Evolutionary conservation across 2,329 filamentous ascomycete species (phyloP).

Genomic region (Talaromyces sp.): DNA sequence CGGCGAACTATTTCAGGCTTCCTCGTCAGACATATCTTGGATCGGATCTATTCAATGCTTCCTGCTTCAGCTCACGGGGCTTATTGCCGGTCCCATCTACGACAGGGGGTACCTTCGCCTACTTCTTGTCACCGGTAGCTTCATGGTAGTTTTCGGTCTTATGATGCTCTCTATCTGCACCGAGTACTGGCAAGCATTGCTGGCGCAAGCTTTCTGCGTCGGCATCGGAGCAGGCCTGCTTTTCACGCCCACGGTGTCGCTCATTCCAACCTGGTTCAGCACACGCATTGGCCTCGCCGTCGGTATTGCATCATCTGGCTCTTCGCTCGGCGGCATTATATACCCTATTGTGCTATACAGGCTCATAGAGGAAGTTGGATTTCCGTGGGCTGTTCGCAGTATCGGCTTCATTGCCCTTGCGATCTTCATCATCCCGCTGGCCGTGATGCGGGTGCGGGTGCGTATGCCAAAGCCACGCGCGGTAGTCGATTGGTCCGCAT

Average conservation of each 20-base stretch:
- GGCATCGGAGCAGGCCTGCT: constrained; percentile 59
- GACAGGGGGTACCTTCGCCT: constrained; percentile 45
- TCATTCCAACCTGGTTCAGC: constrained; percentile 65
- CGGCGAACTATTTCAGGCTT: constrained; percentile 31
- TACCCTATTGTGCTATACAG: constrained; percentile 52
- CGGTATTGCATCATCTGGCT: constrained; percentile 59
- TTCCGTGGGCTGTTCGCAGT: constrained; percentile 59
- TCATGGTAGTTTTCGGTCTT: constrained; percentile 32
- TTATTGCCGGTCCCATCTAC: constrained; percentile 50
- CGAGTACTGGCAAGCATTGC: constrained; percentile 44
- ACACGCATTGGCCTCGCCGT: constrained; percentile 57
- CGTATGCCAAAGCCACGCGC: constrained; percentile 37
- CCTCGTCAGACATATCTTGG: constrained; percentile 48
- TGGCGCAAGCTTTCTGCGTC: constrained; percentile 51
- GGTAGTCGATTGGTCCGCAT: constrained; percentile 43
- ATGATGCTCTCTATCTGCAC: constrained; percentile 20
- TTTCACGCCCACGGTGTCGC: constrained; percentile 63
- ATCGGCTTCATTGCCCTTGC: constrained; percentile 61
- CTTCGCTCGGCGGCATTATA: constrained; percentile 54
- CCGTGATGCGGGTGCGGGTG: constrained; percentile 42
- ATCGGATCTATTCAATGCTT: constrained; percentile 51
- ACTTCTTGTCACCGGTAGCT: constrained; percentile 42
- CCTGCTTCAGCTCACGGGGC: constrained; percentile 47
- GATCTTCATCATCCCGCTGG: constrained; percentile 39
- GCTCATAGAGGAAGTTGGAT: constrained; percentile 49